These are phyloP conservation scores for Naganishia antarctica DNA, from an alignment of 768 basidiomycete species.

Conservation along the genomic window DNA sequence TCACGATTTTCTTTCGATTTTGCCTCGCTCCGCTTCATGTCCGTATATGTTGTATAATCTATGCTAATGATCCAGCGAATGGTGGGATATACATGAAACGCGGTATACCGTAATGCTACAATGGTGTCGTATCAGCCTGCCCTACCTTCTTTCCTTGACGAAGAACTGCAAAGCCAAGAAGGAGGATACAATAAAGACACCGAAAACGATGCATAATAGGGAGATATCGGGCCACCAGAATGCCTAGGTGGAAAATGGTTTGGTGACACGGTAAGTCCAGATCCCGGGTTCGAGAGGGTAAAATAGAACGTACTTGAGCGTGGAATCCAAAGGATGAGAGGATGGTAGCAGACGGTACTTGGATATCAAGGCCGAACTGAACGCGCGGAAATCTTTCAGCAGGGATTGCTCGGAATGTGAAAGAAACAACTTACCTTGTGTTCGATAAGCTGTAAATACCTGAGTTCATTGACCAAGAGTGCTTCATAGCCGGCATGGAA, in stretches of 20 bases:
- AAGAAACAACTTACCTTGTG: slow-evolving; percentile 60
- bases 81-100: slow-evolving; percentile 3
- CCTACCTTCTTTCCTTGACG: slow-evolving; percentile 69
- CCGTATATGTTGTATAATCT: not conserved
- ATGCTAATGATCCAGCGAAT: not conserved
- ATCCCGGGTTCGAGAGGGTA: not conserved
- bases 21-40: too few species aligned
- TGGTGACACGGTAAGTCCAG: not conserved
- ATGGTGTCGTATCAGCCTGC: not conserved
- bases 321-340: slow-evolving; percentile 87
- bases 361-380: slow-evolving; percentile 95
- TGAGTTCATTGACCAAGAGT: slow-evolving; percentile 91
- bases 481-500: slow-evolving; percentile 99
- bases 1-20: not conserved
- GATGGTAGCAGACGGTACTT: slow-evolving; percentile 92
- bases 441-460: slow-evolving; percentile 88
- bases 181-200: slow-evolving; percentile 67
- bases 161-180: slow-evolving; percentile 78
- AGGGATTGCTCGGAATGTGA: not conserved
- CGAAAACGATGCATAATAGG: slow-evolving; percentile 79
- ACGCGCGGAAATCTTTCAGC: not conserved
- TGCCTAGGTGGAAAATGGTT: slow-evolving; percentile 55
- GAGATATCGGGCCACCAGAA: slow-evolving; percentile 99
- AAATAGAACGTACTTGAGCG: slow-evolving; percentile 58
- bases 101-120: not conserved